Conservation (phyloP, 768 basidiomycete species). For the Amyloporia xantha region DNA sequence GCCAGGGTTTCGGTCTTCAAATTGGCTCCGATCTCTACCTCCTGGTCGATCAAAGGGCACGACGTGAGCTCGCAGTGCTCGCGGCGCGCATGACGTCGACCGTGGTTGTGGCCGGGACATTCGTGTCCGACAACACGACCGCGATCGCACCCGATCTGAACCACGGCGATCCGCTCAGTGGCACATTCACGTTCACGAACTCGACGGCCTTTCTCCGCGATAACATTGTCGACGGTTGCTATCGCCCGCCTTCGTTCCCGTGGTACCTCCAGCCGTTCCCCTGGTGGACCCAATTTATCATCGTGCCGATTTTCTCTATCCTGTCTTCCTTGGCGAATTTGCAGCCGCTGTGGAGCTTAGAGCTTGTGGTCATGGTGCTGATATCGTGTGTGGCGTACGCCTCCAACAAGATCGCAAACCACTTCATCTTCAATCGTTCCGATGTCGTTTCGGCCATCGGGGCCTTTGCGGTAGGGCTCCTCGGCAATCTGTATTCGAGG, state of each 20-base stretch:
- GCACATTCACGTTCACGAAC: slow-evolving; percentile 65
- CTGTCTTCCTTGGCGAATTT: slow-evolving; percentile 70
- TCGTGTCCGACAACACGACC: slow-evolving; percentile 49
- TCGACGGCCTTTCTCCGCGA: slow-evolving; percentile 35
- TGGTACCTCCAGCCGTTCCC: slow-evolving; percentile 87
- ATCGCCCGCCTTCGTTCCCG: slow-evolving; percentile 52
- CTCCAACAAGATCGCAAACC: slow-evolving; percentile 77
- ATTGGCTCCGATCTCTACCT: slow-evolving; percentile 80
- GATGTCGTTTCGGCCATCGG: slow-evolving; percentile 84
- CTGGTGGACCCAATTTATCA: slow-evolving; percentile 65
- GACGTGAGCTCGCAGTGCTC: slow-evolving; percentile 46
- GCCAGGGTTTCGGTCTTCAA: slow-evolving; percentile 67
- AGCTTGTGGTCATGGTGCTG: slow-evolving; percentile 76
- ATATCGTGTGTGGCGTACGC: slow-evolving; percentile 78
- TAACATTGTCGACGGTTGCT: slow-evolving; percentile 62
- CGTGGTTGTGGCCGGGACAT: slow-evolving; percentile 56
- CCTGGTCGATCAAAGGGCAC: slow-evolving; percentile 54
- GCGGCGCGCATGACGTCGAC: slow-evolving; percentile 43
- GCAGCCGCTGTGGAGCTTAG: slow-evolving; percentile 65
- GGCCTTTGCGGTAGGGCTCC: slow-evolving; percentile 71
- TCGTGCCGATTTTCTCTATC: slow-evolving; percentile 69
- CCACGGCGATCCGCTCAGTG: slow-evolving; percentile 39
- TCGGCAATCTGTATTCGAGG: slow-evolving; percentile 78
- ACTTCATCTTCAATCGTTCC: slow-evolving; percentile 78
- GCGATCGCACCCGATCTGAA: slow-evolving; percentile 32